These are phyloP conservation scores for Shiraia bambusicola DNA, from an alignment of 2,329 filamentous ascomycete species.

Conservation along the genomic window DNA sequence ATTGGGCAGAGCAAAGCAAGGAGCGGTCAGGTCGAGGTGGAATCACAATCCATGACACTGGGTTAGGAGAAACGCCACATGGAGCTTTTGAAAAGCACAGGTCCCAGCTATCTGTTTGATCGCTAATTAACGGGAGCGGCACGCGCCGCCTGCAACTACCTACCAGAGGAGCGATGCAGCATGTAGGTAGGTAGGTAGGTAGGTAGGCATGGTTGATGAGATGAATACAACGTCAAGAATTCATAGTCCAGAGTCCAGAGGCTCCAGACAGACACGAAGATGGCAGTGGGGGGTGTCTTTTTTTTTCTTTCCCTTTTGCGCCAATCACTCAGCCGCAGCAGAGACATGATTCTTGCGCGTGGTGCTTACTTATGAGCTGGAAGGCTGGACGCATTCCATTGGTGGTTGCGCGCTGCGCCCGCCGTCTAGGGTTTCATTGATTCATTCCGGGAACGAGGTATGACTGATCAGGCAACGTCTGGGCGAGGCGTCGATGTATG, in stretches of 20 bases:
- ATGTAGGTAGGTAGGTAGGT: no score
- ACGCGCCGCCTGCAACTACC: constrained; percentile 29
- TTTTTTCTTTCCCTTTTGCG: neutral
- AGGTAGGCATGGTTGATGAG: no score
- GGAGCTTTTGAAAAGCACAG: constrained; percentile 14
- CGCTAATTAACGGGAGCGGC: constrained; percentile 31
- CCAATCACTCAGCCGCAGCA: constrained; percentile 21
- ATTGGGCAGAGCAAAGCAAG: constrained; percentile 5
- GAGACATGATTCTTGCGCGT: constrained; percentile 13
- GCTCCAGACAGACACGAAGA: neutral
- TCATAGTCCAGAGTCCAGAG: neutral
- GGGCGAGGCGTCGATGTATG: constrained; percentile 1
- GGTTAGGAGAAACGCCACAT: constrained; percentile 9
- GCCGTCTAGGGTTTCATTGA: constrained; percentile 21
- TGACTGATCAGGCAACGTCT: constrained; percentile 18
- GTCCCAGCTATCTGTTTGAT: constrained; percentile 24
- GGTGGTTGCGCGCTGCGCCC: neutral
- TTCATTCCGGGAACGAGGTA: constrained; percentile 25
- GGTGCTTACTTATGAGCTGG: no score
- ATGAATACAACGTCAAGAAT: neutral
- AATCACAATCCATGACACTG: constrained; percentile 2
- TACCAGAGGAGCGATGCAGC: constrained; percentile 17
- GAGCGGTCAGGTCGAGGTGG: constrained; percentile 3
- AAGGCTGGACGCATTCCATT: constrained; percentile 11
- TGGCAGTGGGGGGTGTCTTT: neutral